Percentiles rank a stretch among this genome's conserved stretches.
Conservation (phyloP, 495 filamentous ascomycete genomes). For the Clohesyomyces aquaticus region DNA sequence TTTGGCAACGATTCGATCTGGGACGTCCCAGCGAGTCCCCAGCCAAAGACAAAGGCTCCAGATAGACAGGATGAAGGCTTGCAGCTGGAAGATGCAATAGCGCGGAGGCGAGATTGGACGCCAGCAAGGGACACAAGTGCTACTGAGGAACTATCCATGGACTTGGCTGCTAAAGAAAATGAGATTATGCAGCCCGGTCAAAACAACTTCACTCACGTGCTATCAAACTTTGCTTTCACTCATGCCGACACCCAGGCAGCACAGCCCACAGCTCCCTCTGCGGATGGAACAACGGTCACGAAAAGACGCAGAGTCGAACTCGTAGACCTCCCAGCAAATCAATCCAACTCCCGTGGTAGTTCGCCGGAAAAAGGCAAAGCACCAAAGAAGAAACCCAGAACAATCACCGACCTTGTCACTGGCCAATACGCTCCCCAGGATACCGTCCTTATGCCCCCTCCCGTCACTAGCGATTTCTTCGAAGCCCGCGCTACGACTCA, state of each 20-base stretch:
- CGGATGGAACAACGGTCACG: background rate
- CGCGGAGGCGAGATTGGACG: conserved; percentile 62
- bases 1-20: conserved; percentile 17
- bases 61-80: conserved; percentile 5
- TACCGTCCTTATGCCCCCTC: conserved; percentile 23
- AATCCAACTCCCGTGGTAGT: conserved; percentile 7
- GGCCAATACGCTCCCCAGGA: conserved; percentile 63
- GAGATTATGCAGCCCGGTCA: background rate
- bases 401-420: conserved; percentile 83
- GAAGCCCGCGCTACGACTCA: conserved; percentile 12
- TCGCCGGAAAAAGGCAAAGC: conserved; percentile 57
- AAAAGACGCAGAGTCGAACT: conserved; percentile 20
- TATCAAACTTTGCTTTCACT: conserved; percentile 21
- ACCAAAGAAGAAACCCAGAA: conserved; percentile 74
- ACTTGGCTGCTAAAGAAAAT: conserved; percentile 8
- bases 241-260: background rate
- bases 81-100: conserved; percentile 54
- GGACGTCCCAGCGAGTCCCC: conserved; percentile 28
- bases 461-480: conserved; percentile 38
- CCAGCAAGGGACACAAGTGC: conserved; percentile 49
- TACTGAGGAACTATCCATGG: conserved; percentile 11
- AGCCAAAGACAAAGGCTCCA: conserved; percentile 6
- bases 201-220: conserved; percentile 18
- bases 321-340: conserved; percentile 30
- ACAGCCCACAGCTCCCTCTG: background rate